Conservation (phyloP, 2,329 filamentous ascomycete species). For the Passalora sequoiae region DNA sequence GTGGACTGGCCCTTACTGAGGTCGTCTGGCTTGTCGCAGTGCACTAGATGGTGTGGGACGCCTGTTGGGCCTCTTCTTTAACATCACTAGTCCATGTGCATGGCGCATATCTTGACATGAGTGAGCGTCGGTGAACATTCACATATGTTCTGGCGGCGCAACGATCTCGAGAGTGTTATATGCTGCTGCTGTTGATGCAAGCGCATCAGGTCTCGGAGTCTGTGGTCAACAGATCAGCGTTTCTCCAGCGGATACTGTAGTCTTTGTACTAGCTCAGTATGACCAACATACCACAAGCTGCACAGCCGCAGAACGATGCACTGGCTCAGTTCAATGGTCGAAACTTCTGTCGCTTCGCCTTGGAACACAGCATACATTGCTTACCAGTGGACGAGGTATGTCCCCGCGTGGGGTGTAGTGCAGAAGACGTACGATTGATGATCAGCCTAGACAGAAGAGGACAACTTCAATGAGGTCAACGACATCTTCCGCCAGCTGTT, state of each 20-base stretch:
- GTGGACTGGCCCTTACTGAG: slow-evolving; percentile 11
- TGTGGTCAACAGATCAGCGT: neutral
- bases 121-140: too few species aligned
- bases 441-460: slow-evolving; percentile 26
- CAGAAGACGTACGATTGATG: slow-evolving; percentile 8
- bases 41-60: neutral
- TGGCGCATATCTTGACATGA: too few species aligned
- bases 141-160: too few species aligned
- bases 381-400: slow-evolving; percentile 35
- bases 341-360: slow-evolving; percentile 25
- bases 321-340: slow-evolving; percentile 18
- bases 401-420: neutral
- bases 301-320: slow-evolving; percentile 22
- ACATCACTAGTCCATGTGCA: slow-evolving; percentile 1
- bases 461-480: slow-evolving; percentile 28
- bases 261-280: too few species aligned
- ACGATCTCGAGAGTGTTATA: slow-evolving; percentile 1
- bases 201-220: neutral
- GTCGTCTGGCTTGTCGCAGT: slow-evolving; percentile 9
- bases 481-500: slow-evolving; percentile 26
- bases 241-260: neutral
- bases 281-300: slow-evolving; percentile 17
- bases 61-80: too few species aligned
- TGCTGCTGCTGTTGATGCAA: too few species aligned
- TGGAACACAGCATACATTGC: slow-evolving; percentile 28